Evolutionary conservation across 495 filamentous ascomycete genomes (phyloP), one percentile per base, ranked within the genome.

Genomic region (Talaromyces proteolyticus): DNA sequence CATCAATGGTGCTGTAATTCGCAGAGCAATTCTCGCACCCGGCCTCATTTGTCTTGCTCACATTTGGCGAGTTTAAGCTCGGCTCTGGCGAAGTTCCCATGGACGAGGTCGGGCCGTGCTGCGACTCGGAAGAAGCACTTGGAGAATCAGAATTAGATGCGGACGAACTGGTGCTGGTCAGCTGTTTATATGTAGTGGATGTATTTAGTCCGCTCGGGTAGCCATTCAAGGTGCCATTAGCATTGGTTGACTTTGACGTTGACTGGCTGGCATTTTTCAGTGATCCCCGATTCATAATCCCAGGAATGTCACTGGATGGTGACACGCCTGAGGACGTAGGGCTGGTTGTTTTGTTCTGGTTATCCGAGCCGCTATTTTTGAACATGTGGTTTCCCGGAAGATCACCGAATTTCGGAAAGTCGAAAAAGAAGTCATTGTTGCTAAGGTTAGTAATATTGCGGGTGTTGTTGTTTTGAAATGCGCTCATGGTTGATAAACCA

Each of bases 321-420:
- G 16, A 66, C 58, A 39, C 55, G 55, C 42, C 44, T 6, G 43
- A 42, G 11, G 46, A 14, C 4, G 47, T 29, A 12, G 51, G 42
- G n/a, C 25, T 17, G 19, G 51, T 53, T 39, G 56, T 8, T 39
- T 66, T 68, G 44, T 61, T 57, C 42, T 67, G 62, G n/a, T 63
- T 62, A 51, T 71, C 55, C 24, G 51, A 26, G 17, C 62, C 60
- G 24, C 70, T 65, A 50, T 77, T 80, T 49, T 69, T 81, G 55
- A 81, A 67, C 19, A 78, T 67, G 26, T 80, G 74, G n/a, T 80
- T 73, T 11, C 80, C 84, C 1, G 88, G 87, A 19, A 91, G 72
- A 52, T 79, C 76, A 36, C 93, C 93, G 63, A 96, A 96, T 64
- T 85, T 88, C 49, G 93, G 93, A 59, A 97, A 97, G 53, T 96